These are phyloP conservation scores for Phlyctochytrium planicorne DNA, from an alignment of 192 early-diverging fungal species.

Conservation along the genomic window DNA sequence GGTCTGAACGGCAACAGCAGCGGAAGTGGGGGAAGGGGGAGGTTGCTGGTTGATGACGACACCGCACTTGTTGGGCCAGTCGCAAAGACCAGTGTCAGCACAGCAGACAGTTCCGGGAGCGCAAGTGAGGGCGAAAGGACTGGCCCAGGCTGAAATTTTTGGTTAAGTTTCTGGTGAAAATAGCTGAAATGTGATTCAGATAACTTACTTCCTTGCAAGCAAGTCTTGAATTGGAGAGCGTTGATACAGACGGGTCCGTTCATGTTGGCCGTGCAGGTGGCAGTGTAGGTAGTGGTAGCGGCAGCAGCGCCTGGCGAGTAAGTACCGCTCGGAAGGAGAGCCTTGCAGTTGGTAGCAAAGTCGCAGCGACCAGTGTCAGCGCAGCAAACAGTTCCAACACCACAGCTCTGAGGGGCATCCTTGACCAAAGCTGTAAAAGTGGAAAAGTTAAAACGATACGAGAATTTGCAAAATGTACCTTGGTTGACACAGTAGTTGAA, in stretches of 20 bases:
- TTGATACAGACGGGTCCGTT: not conserved
- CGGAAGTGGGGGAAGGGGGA: not conserved
- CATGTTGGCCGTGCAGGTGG: not conserved
- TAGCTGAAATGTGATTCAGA: conserved; percentile 1
- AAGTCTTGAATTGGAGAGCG: not conserved
- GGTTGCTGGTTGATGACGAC: not conserved
- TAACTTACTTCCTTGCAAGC: not conserved
- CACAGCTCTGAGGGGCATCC: conserved; percentile 12
- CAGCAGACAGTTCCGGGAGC: conserved; percentile 21
- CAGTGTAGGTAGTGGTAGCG: not conserved
- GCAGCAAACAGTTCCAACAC: conserved; percentile 23
- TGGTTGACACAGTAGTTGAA: not conserved
- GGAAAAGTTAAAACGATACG: too few species aligned
- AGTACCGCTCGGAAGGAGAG: not conserved
- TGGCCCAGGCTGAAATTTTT: not conserved
- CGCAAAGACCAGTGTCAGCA: conserved; percentile 16
- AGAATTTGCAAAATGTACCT: too few species aligned
- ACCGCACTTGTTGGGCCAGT: conserved; percentile 4
- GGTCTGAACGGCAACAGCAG: not conserved
- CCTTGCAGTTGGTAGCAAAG: conserved; percentile 8
- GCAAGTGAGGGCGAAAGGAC: conserved; percentile 3
- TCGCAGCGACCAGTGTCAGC: conserved; percentile 20
- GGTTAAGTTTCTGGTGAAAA: too few species aligned
- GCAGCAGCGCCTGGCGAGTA: not conserved
- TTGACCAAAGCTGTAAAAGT: not conserved